Conservation (phyloP, 2,329 filamentous ascomycete species). For the Fusarium denticulatum region DNA sequence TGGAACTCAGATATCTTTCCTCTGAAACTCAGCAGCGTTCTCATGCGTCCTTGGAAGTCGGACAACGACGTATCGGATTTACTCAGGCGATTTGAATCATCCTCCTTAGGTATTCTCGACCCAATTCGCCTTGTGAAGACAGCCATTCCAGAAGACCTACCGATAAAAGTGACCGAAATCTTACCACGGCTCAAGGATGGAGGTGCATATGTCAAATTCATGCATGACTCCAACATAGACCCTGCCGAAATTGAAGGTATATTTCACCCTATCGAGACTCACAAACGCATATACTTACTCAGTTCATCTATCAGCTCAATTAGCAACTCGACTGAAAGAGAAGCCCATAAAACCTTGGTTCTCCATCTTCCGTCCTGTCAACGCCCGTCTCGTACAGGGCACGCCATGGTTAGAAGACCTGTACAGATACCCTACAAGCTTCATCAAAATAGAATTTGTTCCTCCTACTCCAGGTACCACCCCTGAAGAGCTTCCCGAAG, state of each 20-base stretch:
- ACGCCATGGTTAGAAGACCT: slow-evolving; percentile 95
- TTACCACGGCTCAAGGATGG: slow-evolving; percentile 89
- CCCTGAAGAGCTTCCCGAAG: slow-evolving; percentile 83
- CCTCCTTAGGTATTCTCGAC: slow-evolving; percentile 61
- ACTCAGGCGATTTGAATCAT: slow-evolving; percentile 62
- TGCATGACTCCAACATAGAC: slow-evolving; percentile 55
- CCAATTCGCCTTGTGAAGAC: slow-evolving; percentile 65
- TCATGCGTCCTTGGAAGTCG: slow-evolving; percentile 60
- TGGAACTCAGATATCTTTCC: slow-evolving; percentile 78
- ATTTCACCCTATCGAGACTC: not conserved
- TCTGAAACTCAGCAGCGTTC: slow-evolving; percentile 68
- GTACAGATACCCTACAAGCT: slow-evolving; percentile 79
- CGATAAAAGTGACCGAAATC: slow-evolving; percentile 80
- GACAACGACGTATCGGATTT: slow-evolving; percentile 61
- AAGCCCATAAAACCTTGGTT: slow-evolving; percentile 88
- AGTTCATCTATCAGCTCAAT: slow-evolving; percentile 50
- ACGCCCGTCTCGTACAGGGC: slow-evolving; percentile 79
- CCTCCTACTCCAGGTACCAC: slow-evolving; percentile 75
- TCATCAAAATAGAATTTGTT: slow-evolving; percentile 86
- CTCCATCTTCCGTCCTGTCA: slow-evolving; percentile 79
- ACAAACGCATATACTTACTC: not conserved
- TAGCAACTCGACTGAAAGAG: slow-evolving; percentile 72
- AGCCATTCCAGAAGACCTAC: slow-evolving; percentile 69
- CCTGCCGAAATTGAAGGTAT: slow-evolving; percentile 56
- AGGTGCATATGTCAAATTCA: slow-evolving; percentile 91